A percentile compares a stretch with the other conserved stretches of the same genome.
Conservation (phyloP, 2,329 filamentous ascomycete genomes). For the Penicillium sp. region DNA sequence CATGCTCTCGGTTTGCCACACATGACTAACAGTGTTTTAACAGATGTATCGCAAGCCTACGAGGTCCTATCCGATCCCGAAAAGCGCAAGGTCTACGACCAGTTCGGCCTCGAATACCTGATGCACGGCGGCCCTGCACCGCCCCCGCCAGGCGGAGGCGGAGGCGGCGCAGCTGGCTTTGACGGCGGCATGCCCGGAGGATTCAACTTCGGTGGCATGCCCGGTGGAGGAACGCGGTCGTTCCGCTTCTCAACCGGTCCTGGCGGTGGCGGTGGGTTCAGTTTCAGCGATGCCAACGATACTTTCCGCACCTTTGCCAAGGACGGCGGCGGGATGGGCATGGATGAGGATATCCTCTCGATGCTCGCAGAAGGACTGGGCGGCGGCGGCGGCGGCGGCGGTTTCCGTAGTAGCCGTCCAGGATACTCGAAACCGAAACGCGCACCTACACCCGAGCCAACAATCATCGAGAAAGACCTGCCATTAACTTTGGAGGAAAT, state of each 20-base stretch:
- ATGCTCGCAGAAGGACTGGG: constrained; percentile 42
- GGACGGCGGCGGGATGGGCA: constrained; percentile 48
- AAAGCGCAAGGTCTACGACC: constrained; percentile 93
- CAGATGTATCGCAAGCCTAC: constrained; percentile 92
- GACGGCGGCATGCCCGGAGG: constrained; percentile 56
- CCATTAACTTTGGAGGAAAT: constrained; percentile 83
- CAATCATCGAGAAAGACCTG: constrained; percentile 82
- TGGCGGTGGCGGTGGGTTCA: constrained; percentile 67
- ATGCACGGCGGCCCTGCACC: constrained; percentile 69
- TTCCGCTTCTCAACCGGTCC: constrained; percentile 47
- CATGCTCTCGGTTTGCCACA: not conserved
- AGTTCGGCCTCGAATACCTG: constrained; percentile 90
- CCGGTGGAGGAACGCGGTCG: constrained; percentile 49
- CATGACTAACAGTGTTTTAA: not conserved
- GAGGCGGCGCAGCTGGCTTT: constrained; percentile 56
- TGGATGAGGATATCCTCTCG: constrained; percentile 58
- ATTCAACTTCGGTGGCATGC: constrained; percentile 51
- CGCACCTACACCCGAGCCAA: constrained; percentile 71
- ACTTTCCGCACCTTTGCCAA: constrained; percentile 85
- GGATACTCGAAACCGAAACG: constrained; percentile 30
- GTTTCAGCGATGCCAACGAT: constrained; percentile 76
- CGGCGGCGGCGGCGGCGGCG: constrained; percentile 35
- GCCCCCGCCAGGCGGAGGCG: constrained; percentile 60
- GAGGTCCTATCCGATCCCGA: constrained; percentile 97
- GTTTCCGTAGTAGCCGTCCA: constrained; percentile 30